Conservation (phyloP, 192 early-diverging fungal species). For the Funneliformis mosseae region DNA sequence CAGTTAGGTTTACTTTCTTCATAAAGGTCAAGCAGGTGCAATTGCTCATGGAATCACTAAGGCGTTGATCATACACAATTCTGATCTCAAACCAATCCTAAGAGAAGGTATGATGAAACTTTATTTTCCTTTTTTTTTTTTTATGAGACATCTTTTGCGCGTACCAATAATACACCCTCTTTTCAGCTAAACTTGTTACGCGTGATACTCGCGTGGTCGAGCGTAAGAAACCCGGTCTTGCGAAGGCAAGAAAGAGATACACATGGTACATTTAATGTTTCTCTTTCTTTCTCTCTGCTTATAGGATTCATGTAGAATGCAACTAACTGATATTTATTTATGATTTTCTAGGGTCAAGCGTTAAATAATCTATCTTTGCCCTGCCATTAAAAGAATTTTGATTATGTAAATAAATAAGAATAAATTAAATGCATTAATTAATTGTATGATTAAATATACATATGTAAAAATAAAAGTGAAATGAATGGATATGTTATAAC, state of each 20-base stretch:
- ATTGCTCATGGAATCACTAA: constrained; percentile 80
- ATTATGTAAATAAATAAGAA: too few species aligned
- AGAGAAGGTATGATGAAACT: constrained; percentile 45
- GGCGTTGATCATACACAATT: constrained; percentile 67
- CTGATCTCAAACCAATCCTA: constrained; percentile 58
- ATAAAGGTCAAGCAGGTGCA: constrained; percentile 79
- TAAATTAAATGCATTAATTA: too few species aligned
- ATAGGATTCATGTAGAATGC: not conserved
- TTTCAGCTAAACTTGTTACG: constrained; percentile 52
- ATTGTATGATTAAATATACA: too few species aligned
- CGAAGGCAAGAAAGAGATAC: constrained; percentile 89
- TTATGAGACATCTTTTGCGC: too few species aligned
- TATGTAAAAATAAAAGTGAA: too few species aligned
- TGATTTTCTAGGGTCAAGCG: constrained; percentile 1
- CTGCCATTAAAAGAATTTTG: too few species aligned
- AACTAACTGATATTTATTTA: not conserved
- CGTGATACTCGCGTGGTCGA: constrained; percentile 82
- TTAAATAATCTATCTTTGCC: not conserved
- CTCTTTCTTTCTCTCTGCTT: not conserved
- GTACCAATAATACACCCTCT: constrained; percentile 11
- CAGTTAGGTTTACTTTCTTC: not conserved
- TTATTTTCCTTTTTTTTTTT: not conserved
- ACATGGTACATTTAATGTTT: constrained; percentile 58
- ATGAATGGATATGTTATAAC: too few species aligned
- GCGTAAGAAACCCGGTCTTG: constrained; percentile 95